These are phyloP conservation scores for Pyrenopolyporus hunteri DNA, from an alignment of 495 filamentous ascomycete species.

Conservation along the genomic window DNA sequence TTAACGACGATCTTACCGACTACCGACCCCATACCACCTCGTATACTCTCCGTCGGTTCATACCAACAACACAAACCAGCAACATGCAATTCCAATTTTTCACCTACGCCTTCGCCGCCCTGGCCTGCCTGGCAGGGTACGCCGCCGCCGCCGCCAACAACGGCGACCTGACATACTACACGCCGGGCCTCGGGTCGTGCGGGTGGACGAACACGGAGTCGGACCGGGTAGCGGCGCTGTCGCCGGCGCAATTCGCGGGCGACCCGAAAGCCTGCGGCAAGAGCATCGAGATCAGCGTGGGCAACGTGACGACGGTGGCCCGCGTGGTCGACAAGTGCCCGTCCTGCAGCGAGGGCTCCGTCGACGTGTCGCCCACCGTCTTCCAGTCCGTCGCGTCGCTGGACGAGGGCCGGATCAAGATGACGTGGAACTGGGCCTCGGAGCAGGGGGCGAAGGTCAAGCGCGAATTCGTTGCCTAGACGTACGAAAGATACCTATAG, in stretches of 20 bases:
- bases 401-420: constrained; percentile 41
- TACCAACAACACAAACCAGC: too few species aligned
- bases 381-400: constrained; percentile 48
- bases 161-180: constrained; percentile 54
- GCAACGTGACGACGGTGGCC: constrained; percentile 59
- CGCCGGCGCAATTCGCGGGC: constrained; percentile 44
- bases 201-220: constrained; percentile 46
- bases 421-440: constrained; percentile 40
- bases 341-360: constrained; percentile 58
- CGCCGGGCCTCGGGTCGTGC: constrained; percentile 51
- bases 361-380: constrained; percentile 54
- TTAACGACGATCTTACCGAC: too few species aligned
- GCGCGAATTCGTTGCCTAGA: too few species aligned
- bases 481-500: too few species aligned
- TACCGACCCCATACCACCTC: too few species aligned
- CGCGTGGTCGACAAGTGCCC: constrained; percentile 76
- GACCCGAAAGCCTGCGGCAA: constrained; percentile 65
- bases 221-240: constrained; percentile 49
- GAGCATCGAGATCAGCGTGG: constrained; percentile 60
- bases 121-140: constrained; percentile 15
- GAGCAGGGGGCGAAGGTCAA: too few species aligned
- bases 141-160: constrained; percentile 25
- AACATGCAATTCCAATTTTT: constrained; percentile 20
- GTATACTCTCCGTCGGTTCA: too few species aligned
- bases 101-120: constrained; percentile 15